A percentile compares a stretch with the other conserved stretches of the same genome.
Evolutionary conservation across 345 rosid genomes (phyloP).

Genomic region (Gossypium turneri): DNA sequence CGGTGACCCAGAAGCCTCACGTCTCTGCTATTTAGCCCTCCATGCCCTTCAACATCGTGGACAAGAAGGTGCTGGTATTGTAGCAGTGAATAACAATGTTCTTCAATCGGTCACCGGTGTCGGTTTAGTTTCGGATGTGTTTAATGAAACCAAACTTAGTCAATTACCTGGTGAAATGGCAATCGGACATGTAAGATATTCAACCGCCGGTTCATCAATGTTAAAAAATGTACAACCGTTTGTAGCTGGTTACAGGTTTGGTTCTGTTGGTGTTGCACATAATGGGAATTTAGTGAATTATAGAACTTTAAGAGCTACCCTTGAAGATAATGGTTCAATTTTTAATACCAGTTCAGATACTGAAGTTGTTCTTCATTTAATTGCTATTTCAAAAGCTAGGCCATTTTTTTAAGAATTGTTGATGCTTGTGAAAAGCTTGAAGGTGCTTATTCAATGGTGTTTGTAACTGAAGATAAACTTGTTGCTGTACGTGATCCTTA

Average conservation of each 20-base stretch:
- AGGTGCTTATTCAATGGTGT: slow-evolving; percentile 97
- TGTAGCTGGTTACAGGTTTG: slow-evolving; percentile 84
- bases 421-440: slow-evolving; percentile 86
- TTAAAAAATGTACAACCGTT: slow-evolving; percentile 96
- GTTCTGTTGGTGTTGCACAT: slow-evolving; percentile 97
- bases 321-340: slow-evolving; percentile 85
- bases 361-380: slow-evolving; percentile 93
- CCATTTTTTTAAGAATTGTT: slow-evolving; percentile 81
- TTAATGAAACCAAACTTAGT: slow-evolving; percentile 77
- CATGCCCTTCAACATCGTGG: slow-evolving; percentile 98
- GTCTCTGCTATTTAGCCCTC: slow-evolving; percentile 85
- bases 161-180: slow-evolving; percentile 84
- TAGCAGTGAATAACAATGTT: slow-evolving; percentile 60
- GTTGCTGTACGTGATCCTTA: slow-evolving; percentile 86
- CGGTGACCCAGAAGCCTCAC: slow-evolving; percentile 90
- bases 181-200: slow-evolving; percentile 90
- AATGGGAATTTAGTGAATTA: slow-evolving; percentile 94
- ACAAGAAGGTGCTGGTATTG: slow-evolving; percentile 99
- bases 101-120: slow-evolving; percentile 85
- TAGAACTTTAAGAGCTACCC: slow-evolving; percentile 48
- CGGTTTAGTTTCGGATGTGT: slow-evolving; percentile 92
- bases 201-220: slow-evolving; percentile 93
- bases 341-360: slow-evolving; percentile 94
- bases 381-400: slow-evolving; percentile 82
- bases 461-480: slow-evolving; percentile 81